phyloP scores from a whole-genome alignment of 2,329 filamentous ascomycete genomes.

The Aureobasidium sp. region DNA sequence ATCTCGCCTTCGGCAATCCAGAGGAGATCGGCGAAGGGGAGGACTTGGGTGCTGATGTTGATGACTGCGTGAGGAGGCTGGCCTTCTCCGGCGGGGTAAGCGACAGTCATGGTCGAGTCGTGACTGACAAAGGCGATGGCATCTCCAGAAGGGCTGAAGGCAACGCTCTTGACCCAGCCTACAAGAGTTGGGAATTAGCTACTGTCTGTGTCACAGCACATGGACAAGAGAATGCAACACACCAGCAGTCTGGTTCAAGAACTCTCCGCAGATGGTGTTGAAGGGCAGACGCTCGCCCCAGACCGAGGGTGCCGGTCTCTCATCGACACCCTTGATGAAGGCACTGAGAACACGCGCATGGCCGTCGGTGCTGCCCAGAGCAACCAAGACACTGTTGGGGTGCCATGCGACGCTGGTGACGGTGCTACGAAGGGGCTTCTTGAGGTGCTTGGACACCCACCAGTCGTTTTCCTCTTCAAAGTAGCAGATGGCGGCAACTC shows the following conservation, averaged over 20 bases:
- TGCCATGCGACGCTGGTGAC: slow-evolving; percentile 95
- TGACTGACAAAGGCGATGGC: slow-evolving; percentile 92
- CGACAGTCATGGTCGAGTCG: slow-evolving; percentile 92
- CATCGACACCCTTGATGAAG: slow-evolving; percentile 93
- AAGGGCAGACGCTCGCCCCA: slow-evolving; percentile 97
- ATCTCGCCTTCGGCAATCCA: slow-evolving; percentile 93
- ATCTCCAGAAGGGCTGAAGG: slow-evolving; percentile 86
- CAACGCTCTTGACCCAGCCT: slow-evolving; percentile 90
- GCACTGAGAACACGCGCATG: slow-evolving; percentile 91
- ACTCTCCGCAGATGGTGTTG: slow-evolving; percentile 97
- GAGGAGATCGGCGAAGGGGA: slow-evolving; percentile 87
- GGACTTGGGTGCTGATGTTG: slow-evolving; percentile 78
- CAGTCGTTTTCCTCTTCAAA: slow-evolving; percentile 99
- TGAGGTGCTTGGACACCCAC: slow-evolving; percentile 99
- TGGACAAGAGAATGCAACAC: not conserved
- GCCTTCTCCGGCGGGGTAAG: slow-evolving; percentile 87
- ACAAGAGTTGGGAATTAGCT: not conserved
- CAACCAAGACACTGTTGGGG: slow-evolving; percentile 91
- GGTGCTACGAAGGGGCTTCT: slow-evolving; percentile 97
- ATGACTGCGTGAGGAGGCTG: slow-evolving; percentile 86
- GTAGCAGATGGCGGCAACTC: slow-evolving; percentile 94
- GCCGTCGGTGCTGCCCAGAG: slow-evolving; percentile 93
- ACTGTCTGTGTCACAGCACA: not conserved
- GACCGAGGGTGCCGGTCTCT: slow-evolving; percentile 72
- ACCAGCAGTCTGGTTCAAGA: slow-evolving; percentile 78